Conservation (phyloP, 805 yeast species). For the Zygoascus ofunaensis region DNA sequence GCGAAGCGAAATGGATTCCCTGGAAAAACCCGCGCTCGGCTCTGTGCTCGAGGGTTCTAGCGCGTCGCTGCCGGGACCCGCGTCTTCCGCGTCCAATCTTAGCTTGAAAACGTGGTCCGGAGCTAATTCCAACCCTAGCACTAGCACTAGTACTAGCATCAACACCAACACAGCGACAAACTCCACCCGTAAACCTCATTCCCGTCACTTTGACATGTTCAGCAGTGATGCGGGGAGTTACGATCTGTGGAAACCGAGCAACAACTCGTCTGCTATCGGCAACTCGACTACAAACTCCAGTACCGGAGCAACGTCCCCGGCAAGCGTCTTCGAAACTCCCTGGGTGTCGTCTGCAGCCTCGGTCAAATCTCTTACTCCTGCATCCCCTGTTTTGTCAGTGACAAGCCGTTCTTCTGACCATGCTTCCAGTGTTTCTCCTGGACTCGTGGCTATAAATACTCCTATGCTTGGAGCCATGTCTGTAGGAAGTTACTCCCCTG, state of each 20-base stretch:
- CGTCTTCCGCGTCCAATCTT: no score
- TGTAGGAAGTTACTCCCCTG: not conserved
- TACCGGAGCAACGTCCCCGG: slow-evolving; percentile 1
- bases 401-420: slow-evolving; percentile 2
- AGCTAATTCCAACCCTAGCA: no score
- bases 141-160: no score
- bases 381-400: slow-evolving; percentile 2
- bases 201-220: slow-evolving; percentile 20
- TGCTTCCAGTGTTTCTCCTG: slow-evolving; percentile 3
- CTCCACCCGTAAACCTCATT: slow-evolving; percentile 15
- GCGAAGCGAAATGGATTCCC: no score
- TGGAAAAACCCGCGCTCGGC: no score
- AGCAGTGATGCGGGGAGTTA: slow-evolving; percentile 1
- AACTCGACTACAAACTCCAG: not conserved
- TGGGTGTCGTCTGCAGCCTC: not conserved
- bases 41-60: no score
- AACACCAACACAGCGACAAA: no score
- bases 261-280: not conserved
- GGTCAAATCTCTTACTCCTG: not conserved
- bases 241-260: slow-evolving; percentile 1
- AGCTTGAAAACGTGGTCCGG: no score
- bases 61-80: no score
- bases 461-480: not conserved
- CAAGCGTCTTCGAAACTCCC: not conserved
- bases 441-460: slow-evolving; percentile 1